A percentile compares a stretch with the other conserved stretches of the same genome.
Conservation (phyloP, 2,329 filamentous ascomycete species). For the Colletotrichum musae region DNA sequence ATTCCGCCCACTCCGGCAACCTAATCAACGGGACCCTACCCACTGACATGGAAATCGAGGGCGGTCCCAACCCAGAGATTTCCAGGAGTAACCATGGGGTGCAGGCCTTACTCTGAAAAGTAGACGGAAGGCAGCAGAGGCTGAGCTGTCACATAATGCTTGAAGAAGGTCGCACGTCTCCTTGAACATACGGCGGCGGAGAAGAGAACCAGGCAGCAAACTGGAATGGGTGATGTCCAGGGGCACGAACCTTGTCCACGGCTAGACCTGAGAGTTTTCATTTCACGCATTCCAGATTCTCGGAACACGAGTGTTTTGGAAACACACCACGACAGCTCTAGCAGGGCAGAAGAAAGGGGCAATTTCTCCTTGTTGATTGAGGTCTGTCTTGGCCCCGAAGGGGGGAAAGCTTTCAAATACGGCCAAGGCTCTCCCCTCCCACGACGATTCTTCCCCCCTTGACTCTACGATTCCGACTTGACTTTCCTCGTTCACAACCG, state of each 20-base stretch:
- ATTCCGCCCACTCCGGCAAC: neutral
- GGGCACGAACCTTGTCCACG: constrained; percentile 21
- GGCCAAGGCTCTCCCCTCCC: constrained; percentile 27
- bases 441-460: neutral
- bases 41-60: neutral
- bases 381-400: constrained; percentile 13
- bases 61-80: too few relatives aligned
- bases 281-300: constrained; percentile 30
- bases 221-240: constrained; percentile 32
- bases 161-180: neutral
- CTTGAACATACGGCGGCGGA: neutral
- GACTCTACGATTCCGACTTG: constrained; percentile 23
- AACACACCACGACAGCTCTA: constrained; percentile 6
- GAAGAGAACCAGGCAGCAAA: neutral
- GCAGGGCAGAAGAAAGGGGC: constrained; percentile 20
- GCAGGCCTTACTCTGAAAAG: too few relatives aligned
- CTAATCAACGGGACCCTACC: neutral
- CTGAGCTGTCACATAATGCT: too few relatives aligned
- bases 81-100: too few relatives aligned
- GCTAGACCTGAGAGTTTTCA: constrained; percentile 27
- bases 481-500: constrained; percentile 26
- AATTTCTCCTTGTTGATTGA: constrained; percentile 8
- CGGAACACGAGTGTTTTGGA: constrained; percentile 1
- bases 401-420: constrained; percentile 35
- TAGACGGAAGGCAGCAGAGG: too few relatives aligned